Percentiles rank a stretch among this genome's conserved stretches.
These are phyloP conservation scores for Zoysia pacifica DNA, from an alignment of 176 grass and related monocot species.

Conservation along the genomic window DNA sequence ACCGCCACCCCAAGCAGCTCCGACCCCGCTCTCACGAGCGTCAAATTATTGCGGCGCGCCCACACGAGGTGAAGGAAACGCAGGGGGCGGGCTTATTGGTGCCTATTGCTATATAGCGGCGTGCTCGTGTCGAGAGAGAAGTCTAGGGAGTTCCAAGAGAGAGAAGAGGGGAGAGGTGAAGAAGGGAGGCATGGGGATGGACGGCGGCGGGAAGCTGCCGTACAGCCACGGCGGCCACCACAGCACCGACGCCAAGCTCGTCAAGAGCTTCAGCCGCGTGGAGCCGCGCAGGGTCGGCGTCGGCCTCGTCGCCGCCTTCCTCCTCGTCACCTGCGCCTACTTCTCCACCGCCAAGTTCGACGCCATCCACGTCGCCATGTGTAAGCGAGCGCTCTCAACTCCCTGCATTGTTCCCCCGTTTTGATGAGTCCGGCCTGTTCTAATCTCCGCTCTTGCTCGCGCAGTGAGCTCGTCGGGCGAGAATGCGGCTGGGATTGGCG, in stretches of 20 bases:
- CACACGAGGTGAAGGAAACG: background rate
- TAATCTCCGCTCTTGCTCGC: background rate
- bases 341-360: slow-evolving; percentile 77
- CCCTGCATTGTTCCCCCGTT: background rate
- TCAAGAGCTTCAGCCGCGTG: slow-evolving; percentile 58
- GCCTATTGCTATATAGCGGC: background rate
- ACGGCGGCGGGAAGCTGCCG: slow-evolving; percentile 44
- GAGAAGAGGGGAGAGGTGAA: background rate
- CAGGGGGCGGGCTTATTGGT: background rate
- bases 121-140: background rate
- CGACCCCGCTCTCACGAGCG: background rate
- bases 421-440: no score
- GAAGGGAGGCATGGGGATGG: slow-evolving; percentile 43
- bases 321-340: slow-evolving; percentile 70
- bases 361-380: slow-evolving; percentile 50
- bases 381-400: background rate
- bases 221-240: slow-evolving; percentile 18
- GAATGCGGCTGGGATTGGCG: slow-evolving; percentile 34
- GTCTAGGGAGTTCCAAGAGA: background rate
- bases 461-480: slow-evolving; percentile 28
- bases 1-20: background rate
- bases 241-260: slow-evolving; percentile 39
- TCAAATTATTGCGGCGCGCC: slow-evolving; percentile 4
- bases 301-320: slow-evolving; percentile 56
- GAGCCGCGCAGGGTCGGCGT: slow-evolving; percentile 57